phyloP scores from a whole-genome alignment of 2,329 filamentous ascomycete genomes.

The Epichloe typhina region DNA sequence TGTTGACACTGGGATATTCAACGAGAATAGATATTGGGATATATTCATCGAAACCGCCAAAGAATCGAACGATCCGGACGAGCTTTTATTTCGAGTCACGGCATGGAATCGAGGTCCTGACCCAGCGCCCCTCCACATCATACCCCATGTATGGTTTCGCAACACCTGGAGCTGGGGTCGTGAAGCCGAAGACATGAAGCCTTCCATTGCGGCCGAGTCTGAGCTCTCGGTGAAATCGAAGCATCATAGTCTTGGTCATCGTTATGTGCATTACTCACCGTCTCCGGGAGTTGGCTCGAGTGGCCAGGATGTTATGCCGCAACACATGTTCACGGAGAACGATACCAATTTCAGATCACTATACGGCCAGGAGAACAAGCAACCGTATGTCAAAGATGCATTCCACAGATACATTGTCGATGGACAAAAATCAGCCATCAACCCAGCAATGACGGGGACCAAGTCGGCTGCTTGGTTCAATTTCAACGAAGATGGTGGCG shows the following conservation, averaged over 20 bases:
- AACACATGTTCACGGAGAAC: constrained; percentile 87
- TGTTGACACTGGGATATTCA: constrained; percentile 75
- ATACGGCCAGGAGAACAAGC: constrained; percentile 66
- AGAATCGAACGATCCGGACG: constrained; percentile 80
- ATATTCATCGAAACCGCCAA: constrained; percentile 96
- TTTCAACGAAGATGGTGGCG: constrained; percentile 81
- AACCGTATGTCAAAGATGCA: constrained; percentile 84
- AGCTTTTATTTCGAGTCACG: constrained; percentile 85
- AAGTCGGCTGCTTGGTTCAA: constrained; percentile 86
- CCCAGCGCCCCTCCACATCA: constrained; percentile 78
- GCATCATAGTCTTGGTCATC: constrained; percentile 68
- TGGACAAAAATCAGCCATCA: constrained; percentile 66
- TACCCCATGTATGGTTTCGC: constrained; percentile 92
- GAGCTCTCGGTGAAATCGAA: constrained; percentile 62
- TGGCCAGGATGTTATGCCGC: constrained; percentile 71
- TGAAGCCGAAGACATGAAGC: constrained; percentile 63
- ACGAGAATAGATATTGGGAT: constrained; percentile 89
- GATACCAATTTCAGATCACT: constrained; percentile 76
- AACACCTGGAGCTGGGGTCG: constrained; percentile 96
- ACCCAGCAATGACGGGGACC: constrained; percentile 67
- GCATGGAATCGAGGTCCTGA: constrained; percentile 93
- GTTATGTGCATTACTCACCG: constrained; percentile 74
- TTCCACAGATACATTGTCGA: constrained; percentile 84
- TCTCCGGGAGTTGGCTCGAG: constrained; percentile 73
- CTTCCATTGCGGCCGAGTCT: constrained; percentile 53